Evolutionary conservation across 2,329 filamentous ascomycete species (phyloP).

Genomic region (Epichloe hybrida): DNA sequence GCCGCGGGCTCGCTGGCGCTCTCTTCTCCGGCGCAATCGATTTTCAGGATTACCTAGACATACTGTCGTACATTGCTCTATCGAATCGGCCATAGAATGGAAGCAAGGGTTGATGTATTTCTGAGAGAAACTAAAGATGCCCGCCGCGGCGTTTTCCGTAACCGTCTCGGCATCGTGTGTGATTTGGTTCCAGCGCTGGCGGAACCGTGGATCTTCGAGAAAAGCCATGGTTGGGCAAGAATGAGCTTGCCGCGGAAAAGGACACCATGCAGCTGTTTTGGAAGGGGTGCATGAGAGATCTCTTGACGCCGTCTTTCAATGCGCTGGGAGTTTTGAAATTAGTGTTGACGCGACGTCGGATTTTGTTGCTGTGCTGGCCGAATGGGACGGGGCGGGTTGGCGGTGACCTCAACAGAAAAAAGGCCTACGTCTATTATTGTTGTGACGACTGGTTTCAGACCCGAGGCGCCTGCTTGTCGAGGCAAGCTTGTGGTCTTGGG

Average conservation of each 20-base stretch:
- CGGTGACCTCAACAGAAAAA: background rate
- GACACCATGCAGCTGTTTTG: background rate
- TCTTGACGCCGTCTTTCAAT: background rate
- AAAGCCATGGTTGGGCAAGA: conserved; percentile 35
- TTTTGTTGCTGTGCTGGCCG: background rate
- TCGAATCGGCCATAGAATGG: conserved; percentile 46
- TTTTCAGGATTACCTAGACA: conserved; percentile 64
- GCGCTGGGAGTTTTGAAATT: background rate
- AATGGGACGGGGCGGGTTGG: background rate
- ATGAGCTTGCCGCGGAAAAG: conserved; percentile 4
- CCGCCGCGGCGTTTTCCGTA: conserved; percentile 82
- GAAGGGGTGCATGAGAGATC: background rate
- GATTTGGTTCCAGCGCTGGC: conserved; percentile 87
- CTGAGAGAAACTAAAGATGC: conserved; percentile 80
- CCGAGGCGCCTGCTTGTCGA: background rate
- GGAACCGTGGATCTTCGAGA: conserved; percentile 72
- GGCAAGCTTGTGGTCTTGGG: background rate
- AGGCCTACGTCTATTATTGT: background rate
- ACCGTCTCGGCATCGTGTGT: conserved; percentile 81
- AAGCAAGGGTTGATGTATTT: conserved; percentile 76
- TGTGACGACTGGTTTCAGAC: background rate
- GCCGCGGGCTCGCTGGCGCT: conserved; percentile 45
- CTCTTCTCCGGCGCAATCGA: conserved; percentile 52
- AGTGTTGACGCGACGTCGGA: background rate
- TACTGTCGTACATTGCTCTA: conserved; percentile 60